Percentiles rank a stretch among this genome's conserved stretches.
phyloP scores from a whole-genome alignment of 2,329 filamentous ascomycete genomes.

The Teratosphaeria epicoccoides region DNA sequence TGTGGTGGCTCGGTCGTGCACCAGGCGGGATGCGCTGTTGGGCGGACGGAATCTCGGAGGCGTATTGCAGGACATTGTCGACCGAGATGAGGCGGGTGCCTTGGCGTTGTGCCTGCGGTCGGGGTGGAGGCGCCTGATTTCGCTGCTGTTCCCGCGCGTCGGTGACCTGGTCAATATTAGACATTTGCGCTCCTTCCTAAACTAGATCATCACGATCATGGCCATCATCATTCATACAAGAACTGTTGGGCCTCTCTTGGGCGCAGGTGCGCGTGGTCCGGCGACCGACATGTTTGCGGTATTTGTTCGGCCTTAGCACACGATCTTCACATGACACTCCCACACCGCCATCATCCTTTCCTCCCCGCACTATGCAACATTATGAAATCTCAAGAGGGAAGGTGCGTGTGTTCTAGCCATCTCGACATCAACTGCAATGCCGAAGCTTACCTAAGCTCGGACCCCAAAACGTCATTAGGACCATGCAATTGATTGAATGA shows the following conservation, averaged over 20 bases:
- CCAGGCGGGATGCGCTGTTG: constrained; percentile 66
- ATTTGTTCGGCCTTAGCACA: not conserved
- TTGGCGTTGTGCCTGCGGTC: constrained; percentile 6
- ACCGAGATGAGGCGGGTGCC: constrained; percentile 69
- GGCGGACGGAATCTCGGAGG: constrained; percentile 88
- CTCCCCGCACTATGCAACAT: not conserved
- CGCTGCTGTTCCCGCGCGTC: not conserved
- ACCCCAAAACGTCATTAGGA: not conserved
- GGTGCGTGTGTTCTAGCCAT: too few species aligned
- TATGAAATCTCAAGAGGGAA: too few species aligned
- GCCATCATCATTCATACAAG: not conserved
- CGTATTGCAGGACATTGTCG: constrained; percentile 89
- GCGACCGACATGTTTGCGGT: not conserved
- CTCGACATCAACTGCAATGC: not conserved
- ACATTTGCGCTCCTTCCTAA: not conserved
- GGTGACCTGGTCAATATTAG: not conserved
- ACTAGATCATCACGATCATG: too few species aligned
- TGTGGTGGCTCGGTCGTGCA: constrained; percentile 38
- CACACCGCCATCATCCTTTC: not conserved
- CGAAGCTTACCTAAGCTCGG: not conserved
- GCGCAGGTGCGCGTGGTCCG: not conserved
- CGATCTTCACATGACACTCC: not conserved
- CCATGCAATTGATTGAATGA: too few species aligned
- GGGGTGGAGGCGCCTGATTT: not conserved
- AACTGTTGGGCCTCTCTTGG: not conserved